A percentile compares a stretch with the other conserved stretches of the same genome.
Evolutionary conservation across 495 filamentous ascomycete species (phyloP).

Genomic region (Clavariopsis aquatica): DNA sequence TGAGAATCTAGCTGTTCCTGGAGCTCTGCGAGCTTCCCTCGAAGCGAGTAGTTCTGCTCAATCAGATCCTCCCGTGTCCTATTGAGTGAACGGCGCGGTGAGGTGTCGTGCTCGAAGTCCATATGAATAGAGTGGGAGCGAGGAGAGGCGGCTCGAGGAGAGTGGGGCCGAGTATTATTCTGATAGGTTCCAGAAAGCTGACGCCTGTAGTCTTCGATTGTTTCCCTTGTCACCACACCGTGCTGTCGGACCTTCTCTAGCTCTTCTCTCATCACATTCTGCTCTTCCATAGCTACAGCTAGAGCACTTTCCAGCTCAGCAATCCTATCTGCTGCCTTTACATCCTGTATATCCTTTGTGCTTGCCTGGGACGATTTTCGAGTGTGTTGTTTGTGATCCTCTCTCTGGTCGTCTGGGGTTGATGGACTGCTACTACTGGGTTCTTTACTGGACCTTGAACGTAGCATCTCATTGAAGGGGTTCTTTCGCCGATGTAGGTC

Average conservation of each 20-base stretch:
- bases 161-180: slow-evolving; percentile 2
- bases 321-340: slow-evolving; percentile 17
- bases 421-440: slow-evolving; percentile 9
- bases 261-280: slow-evolving; percentile 32
- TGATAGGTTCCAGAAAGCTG: slow-evolving; percentile 17
- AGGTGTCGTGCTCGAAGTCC: slow-evolving; percentile 17
- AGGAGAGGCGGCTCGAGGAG: neutral
- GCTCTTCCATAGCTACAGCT: slow-evolving; percentile 18
- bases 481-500: slow-evolving; percentile 34
- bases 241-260: slow-evolving; percentile 24
- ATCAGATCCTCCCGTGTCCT: slow-evolving; percentile 18
- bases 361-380: slow-evolving; percentile 12
- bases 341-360: slow-evolving; percentile 18
- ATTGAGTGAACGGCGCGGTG: slow-evolving; percentile 5
- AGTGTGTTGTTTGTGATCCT: neutral
- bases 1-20: slow-evolving; percentile 24
- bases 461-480: slow-evolving; percentile 33
- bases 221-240: slow-evolving; percentile 20
- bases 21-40: slow-evolving; percentile 26
- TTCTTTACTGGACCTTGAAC: slow-evolving; percentile 14
- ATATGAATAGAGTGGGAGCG: neutral
- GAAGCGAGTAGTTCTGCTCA: slow-evolving; percentile 30
- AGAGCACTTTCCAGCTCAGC: slow-evolving; percentile 36
- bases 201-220: slow-evolving; percentile 26
- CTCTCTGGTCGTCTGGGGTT: slow-evolving; percentile 12